Conservation (phyloP, 2,329 filamentous ascomycete genomes). For the Blastomyces emzantsi region DNA sequence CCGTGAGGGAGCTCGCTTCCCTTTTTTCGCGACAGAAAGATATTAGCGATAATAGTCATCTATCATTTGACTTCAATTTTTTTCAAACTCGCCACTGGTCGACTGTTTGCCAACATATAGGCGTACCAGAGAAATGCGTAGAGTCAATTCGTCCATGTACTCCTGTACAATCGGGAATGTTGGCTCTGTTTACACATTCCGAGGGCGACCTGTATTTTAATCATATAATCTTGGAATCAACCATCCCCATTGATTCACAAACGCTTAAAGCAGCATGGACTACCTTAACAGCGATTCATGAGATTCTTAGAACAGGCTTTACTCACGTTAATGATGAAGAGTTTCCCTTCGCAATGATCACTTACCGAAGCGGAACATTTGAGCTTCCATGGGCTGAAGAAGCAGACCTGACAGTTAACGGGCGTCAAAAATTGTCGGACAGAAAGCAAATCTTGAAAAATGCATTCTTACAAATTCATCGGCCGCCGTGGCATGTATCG, state of each 20-base stretch:
- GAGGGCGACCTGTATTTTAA: slow-evolving; percentile 67
- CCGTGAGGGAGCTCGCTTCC: slow-evolving; percentile 27
- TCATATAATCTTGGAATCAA: slow-evolving; percentile 49
- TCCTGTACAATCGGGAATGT: slow-evolving; percentile 66
- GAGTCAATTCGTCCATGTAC: slow-evolving; percentile 67
- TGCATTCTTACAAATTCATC: slow-evolving; percentile 40
- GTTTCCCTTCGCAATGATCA: slow-evolving; percentile 65
- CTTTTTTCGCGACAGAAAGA: slow-evolving; percentile 28
- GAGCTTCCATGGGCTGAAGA: slow-evolving; percentile 33
- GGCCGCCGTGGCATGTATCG: slow-evolving; percentile 55
- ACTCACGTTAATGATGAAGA: slow-evolving; percentile 50
- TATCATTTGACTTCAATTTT: slow-evolving; percentile 40
- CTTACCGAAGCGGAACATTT: slow-evolving; percentile 38
- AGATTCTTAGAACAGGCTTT: slow-evolving; percentile 72
- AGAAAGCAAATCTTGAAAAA: slow-evolving; percentile 12
- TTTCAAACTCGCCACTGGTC: slow-evolving; percentile 42
- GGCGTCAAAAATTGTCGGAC: neutral
- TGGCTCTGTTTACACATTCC: slow-evolving; percentile 63
- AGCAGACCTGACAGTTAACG: slow-evolving; percentile 7
- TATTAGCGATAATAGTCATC: slow-evolving; percentile 26
- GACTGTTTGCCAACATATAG: slow-evolving; percentile 25
- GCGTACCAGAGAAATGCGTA: slow-evolving; percentile 32
- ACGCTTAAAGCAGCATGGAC: slow-evolving; percentile 53
- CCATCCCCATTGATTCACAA: slow-evolving; percentile 27
- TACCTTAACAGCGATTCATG: slow-evolving; percentile 45